Evolutionary conservation across 169 alveolate genomes (phyloP), one percentile per base, ranked within the genome.

Genomic region (Miamiensis avidus): DNA sequence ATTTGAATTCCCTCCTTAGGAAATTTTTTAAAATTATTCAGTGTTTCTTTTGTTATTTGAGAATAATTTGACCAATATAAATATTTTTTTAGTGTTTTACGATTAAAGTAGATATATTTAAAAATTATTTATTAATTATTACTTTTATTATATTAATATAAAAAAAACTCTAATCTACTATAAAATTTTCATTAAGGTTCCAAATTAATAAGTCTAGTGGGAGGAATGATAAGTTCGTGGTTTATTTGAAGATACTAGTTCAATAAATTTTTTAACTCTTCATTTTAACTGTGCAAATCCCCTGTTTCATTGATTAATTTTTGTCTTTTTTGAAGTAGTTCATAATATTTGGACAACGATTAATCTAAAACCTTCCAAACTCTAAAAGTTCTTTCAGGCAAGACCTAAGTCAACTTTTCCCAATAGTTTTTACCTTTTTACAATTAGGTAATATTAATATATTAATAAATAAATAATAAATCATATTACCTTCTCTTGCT

Each of bases 231-330:
- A 28, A 86, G 78, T 75, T 86, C 90, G 65, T 86, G 90, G 29
- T 86, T 81, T 75, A 86, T 86, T 81, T 86, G 31, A 29, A 86
- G 72, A 81, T 86, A 86, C 81, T 86, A 28, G 81, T 86, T 86
- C 33, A 86, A 31, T 16, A 86, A 69, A 69, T 86, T 79, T 74
- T 86, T 86, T 31, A 81, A 65, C 75, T 86, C 86, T 75, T 86
- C 90, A 75, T 86, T 86, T 74, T 86, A 79, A 65, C 81, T 86
- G 64, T 86, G 90, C 26, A 86, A 81, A 31, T 86, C 83, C 15
- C 90, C 84, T 30, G 90, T 86, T 81, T 86, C 90, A 30, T 86
- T 83, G 31, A 86, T 82, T 31, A 86, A 75, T 81, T 86, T 86
- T 34, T 82, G 65, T 86, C 90, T 81, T n/a, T 86, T 75, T 20